Percentiles rank a stretch among this genome's conserved stretches.
These are phyloP conservation scores for Microcyclosporella mali DNA, from an alignment of 2,329 filamentous ascomycete species.

Conservation along the genomic window DNA sequence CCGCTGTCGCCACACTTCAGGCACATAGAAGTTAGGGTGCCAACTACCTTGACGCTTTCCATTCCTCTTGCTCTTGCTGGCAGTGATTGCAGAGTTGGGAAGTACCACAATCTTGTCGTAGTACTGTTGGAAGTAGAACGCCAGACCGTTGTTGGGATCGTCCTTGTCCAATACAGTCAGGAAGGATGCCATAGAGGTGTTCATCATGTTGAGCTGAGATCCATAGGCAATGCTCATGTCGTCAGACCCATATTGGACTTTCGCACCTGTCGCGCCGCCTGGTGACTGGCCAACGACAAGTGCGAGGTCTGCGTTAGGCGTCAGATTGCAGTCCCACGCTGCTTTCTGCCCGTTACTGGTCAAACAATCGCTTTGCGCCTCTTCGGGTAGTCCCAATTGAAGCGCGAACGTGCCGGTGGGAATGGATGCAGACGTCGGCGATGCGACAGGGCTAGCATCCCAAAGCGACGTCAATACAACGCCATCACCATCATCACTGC, in stretches of 20 bases:
- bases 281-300: slow-evolving; percentile 24
- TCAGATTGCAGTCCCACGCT: slow-evolving; percentile 59
- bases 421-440: slow-evolving; percentile 49
- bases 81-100: slow-evolving; percentile 29
- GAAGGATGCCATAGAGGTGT: slow-evolving; percentile 40
- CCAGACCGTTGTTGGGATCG: slow-evolving; percentile 52
- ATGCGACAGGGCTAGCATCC: slow-evolving; percentile 38
- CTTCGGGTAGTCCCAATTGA: slow-evolving; percentile 46
- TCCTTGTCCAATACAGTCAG: slow-evolving; percentile 53
- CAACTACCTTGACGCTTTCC: slow-evolving; percentile 18
- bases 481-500: too few species aligned
- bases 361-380: slow-evolving; percentile 52
- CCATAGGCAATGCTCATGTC: slow-evolving; percentile 49
- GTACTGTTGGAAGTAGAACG: slow-evolving; percentile 55
- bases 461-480: slow-evolving; percentile 22
- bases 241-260: slow-evolving; percentile 26
- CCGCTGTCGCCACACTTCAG: slow-evolving; percentile 25
- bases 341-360: slow-evolving; percentile 48
- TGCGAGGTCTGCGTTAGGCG: slow-evolving; percentile 23
- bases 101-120: slow-evolving; percentile 62
- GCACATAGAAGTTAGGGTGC: slow-evolving; percentile 12
- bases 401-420: slow-evolving; percentile 52
- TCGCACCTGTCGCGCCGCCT: slow-evolving; percentile 23
- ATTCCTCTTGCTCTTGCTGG: slow-evolving; percentile 18
- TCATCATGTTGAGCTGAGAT: slow-evolving; percentile 47